Evolutionary conservation across 2,329 filamentous ascomycete genomes (phyloP), one percentile per base, ranked within the genome.

Genomic region (Aspergillus uvarum): DNA sequence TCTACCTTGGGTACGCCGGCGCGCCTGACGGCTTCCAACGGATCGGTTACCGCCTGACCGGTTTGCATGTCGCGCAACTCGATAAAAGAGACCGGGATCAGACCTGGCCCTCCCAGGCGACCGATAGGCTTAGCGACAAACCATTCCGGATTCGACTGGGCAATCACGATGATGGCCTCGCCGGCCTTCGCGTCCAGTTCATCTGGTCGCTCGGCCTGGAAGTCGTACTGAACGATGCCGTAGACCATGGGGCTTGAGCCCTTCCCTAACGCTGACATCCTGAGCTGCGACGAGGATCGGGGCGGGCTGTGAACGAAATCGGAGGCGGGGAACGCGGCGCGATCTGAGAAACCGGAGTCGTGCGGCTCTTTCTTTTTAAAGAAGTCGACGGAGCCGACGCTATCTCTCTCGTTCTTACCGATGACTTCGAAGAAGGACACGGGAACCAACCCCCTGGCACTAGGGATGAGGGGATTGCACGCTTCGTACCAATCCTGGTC

Each of bases 101-200:
- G 79, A 47, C 95, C 95, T 0, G 95, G 95, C 1, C 95, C 95
- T 48, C 95, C 95, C n/a, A 99, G 83, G 66, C 95, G 85, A 63
- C 93, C 94, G 74, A 99, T 99, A n/a, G 95, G 95, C 78, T 99
- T 99, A 54, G 95, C 95, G 63, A 99, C 94, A 72, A 98, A 98
- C 95, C 95, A 99, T 77, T 99, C 95, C 5, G 94, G 92, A 71
- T 98, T 98, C 6, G 94, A 98, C 76, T 98, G 95, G 49, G 95
- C 95, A 73, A 98, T 98, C 57, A 99, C 93, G 66, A 99, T 97
- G 72, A 99, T 97, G 56, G 93, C 91, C 78, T 99, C 95, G 59
- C 93, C 94, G 51, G 92, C 90, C 76, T 96, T 96, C 52, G 95
- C 95, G 67, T 97, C 93, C 60, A 99, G 79, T 78, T 99, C 95